Conservation (phyloP, 495 filamentous ascomycete species). For the Sporormia fimetaria region DNA sequence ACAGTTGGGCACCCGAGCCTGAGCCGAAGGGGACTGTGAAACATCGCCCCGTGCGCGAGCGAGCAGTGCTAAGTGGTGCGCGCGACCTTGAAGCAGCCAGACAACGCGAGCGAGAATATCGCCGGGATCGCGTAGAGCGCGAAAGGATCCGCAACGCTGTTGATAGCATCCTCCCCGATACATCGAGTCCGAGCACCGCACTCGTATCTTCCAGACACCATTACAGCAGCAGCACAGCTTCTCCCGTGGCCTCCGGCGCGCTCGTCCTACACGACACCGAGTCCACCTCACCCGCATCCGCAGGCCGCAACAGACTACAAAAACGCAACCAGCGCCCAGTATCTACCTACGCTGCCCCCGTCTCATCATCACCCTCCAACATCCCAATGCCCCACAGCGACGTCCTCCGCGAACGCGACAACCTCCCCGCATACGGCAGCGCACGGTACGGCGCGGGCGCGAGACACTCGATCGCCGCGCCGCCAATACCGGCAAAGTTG, state of each 20-base stretch:
- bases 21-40: slow-evolving; percentile 54
- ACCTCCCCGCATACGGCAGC: slow-evolving; percentile 12
- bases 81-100: slow-evolving; percentile 19
- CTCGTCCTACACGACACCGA: slow-evolving; percentile 6
- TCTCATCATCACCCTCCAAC: slow-evolving; percentile 4
- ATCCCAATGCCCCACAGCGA: slow-evolving; percentile 12
- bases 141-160: slow-evolving; percentile 19
- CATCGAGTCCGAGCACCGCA: slow-evolving; percentile 18
- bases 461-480: slow-evolving; percentile 34
- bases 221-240: slow-evolving; percentile 2
- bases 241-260: slow-evolving; percentile 4
- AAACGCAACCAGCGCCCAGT: slow-evolving; percentile 34
- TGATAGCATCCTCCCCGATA: background rate
- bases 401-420: slow-evolving; percentile 20
- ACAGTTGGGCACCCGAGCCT: slow-evolving; percentile 89
- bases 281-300: slow-evolving; percentile 15
- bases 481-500: slow-evolving; percentile 67
- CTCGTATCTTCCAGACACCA: slow-evolving; percentile 11
- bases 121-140: slow-evolving; percentile 10
- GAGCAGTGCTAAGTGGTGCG: slow-evolving; percentile 15
- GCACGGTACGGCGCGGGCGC: slow-evolving; percentile 10
- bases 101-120: slow-evolving; percentile 13
- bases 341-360: slow-evolving; percentile 5
- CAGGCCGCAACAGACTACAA: slow-evolving; percentile 48
- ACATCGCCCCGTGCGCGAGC: slow-evolving; percentile 36